Evolutionary conservation across 1,284 basidiomycete genomes (phyloP).

Genomic region (Papiliotrema fonsecae): DNA sequence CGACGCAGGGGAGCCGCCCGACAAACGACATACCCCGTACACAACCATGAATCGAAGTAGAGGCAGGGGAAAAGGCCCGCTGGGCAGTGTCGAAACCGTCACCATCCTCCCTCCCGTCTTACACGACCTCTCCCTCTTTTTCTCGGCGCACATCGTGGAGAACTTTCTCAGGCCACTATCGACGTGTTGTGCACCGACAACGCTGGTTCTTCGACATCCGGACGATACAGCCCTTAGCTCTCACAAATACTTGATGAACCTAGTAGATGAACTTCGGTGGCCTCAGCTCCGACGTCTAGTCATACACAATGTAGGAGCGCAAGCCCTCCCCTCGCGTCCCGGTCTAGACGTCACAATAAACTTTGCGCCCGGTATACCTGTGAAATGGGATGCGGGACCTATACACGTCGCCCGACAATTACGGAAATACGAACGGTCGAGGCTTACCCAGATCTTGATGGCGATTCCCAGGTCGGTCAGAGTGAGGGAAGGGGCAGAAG

Average conservation of each 20-base stretch:
- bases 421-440: neutral
- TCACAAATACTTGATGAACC: constrained; percentile 1
- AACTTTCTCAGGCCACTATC: constrained; percentile 1
- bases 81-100: neutral
- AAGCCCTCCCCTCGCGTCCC: constrained; percentile 1
- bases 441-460: constrained; percentile 2
- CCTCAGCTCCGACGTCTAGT: neutral
- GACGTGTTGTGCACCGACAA: neutral
- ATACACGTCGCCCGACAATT: neutral
- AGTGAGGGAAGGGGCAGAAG: neutral
- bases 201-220: constrained; percentile 2
- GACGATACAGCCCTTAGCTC: neutral
- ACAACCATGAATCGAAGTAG: too few species aligned
- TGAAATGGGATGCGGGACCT: constrained; percentile 1
- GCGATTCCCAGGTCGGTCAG: constrained; percentile 1
- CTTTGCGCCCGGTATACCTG: neutral
- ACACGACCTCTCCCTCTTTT: constrained; percentile 1
- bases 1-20: neutral
- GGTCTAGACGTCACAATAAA: neutral
- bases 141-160: neutral
- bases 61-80: too few species aligned
- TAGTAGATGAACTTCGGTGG: constrained; percentile 2
- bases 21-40: neutral
- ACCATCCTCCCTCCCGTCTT: neutral
- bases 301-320: neutral